These are phyloP conservation scores for Saccharomycopsis schoenii DNA, from an alignment of 805 yeast genomes.

Conservation along the genomic window DNA sequence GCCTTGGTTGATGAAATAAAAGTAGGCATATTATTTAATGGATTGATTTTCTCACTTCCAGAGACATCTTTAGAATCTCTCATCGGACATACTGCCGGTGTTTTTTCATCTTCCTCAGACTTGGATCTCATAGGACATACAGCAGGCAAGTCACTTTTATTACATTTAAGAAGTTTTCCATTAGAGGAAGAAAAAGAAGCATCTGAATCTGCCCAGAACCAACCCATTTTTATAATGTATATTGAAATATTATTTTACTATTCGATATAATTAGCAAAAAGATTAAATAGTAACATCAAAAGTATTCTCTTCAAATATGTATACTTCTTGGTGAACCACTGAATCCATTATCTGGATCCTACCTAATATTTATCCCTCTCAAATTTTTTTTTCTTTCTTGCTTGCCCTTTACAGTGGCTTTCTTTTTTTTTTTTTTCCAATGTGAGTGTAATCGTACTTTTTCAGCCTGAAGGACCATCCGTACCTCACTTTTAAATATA, in stretches of 20 bases:
- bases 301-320: no score
- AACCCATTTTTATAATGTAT: slow-evolving; percentile 48
- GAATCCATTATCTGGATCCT: not conserved
- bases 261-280: no score
- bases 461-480: no score
- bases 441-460: not conserved
- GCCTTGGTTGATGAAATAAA: slow-evolving; percentile 53
- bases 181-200: not conserved
- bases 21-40: slow-evolving; percentile 83
- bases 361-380: not conserved
- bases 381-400: not conserved
- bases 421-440: no score
- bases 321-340: no score
- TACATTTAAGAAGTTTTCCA: slow-evolving; percentile 15
- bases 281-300: no score
- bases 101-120: slow-evolving; percentile 9
- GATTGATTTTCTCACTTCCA: slow-evolving; percentile 43
- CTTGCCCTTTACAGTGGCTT: not conserved
- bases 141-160: not conserved
- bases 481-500: no score
- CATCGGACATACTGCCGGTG: slow-evolving; percentile 33
- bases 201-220: slow-evolving; percentile 69
- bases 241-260: no score
- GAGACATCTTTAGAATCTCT: slow-evolving; percentile 23
- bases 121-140: slow-evolving; percentile 25